Evolutionary conservation across 2,329 filamentous ascomycete genomes (phyloP).

Genomic region (Penicillium palitans): DNA sequence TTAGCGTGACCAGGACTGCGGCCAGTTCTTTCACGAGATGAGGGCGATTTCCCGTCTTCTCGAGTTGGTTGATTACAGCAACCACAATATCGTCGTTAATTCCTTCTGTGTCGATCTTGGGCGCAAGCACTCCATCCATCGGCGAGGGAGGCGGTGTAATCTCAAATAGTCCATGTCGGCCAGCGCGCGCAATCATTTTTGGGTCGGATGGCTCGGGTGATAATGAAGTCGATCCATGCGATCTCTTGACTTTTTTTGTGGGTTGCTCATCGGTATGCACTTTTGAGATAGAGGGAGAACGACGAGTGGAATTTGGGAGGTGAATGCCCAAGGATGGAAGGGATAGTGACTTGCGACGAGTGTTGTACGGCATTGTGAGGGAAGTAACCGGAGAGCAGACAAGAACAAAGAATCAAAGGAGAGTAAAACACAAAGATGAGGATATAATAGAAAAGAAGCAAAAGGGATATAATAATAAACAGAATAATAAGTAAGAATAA

Average conservation of each 20-base stretch:
- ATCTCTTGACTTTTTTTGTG: conserved; percentile 75
- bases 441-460: conserved; percentile 9
- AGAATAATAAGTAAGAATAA: conserved; percentile 20
- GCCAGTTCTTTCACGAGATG: conserved; percentile 94
- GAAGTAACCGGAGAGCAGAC: conserved; percentile 20
- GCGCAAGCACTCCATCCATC: conserved; percentile 48
- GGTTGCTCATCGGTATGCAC: conserved; percentile 57
- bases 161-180: conserved; percentile 57
- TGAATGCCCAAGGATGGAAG: conserved; percentile 91
- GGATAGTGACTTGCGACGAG: conserved; percentile 91
- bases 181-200: conserved; percentile 25
- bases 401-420: conserved; percentile 5
- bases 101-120: conserved; percentile 72
- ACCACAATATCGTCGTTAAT: conserved; percentile 97
- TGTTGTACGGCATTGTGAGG: conserved; percentile 84
- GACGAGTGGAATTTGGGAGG: conserved; percentile 62
- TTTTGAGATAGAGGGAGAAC: conserved; percentile 63
- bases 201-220: conserved; percentile 42
- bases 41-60: conserved; percentile 86
- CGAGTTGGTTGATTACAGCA: conserved; percentile 81
- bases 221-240: conserved; percentile 58
- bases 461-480: conserved; percentile 17
- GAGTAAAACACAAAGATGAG: conserved; percentile 3
- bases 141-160: conserved; percentile 81
- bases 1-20: conserved; percentile 70